Evolutionary conservation across 208 protist genomes (phyloP), one percentile per base, ranked within the genome.

Genomic region (Phytomonas francai): DNA sequence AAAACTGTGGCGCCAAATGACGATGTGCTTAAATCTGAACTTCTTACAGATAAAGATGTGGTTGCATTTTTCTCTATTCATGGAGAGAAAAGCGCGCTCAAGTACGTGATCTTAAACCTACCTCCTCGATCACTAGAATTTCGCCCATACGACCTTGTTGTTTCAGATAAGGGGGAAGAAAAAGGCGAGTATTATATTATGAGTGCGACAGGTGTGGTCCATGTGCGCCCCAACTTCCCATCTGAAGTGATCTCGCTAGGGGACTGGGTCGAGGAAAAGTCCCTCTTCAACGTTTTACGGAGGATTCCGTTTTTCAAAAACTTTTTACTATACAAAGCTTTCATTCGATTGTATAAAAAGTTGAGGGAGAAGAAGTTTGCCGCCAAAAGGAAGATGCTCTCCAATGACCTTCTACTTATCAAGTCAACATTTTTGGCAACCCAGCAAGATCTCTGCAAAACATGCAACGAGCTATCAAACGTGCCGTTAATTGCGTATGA

Each of bases 161-260:
- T 92, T 33, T 67, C 81, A 7, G 74, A 73, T 49, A 79, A 85
- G 70, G 90, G 77, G 25, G 60, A 79, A 12, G 78, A 92, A 64
- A 79, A 97, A 25, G 72, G 77, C 0, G 93, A 98, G 70, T 91
- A 98, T 68, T 98, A 97, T 68, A 92, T 97, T 62, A 92, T 98
- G 78, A 97, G 91, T 49, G 85, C 90, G 8, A 95, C 87, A 2
- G 95, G 96, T 31, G 89, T 97, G 27, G 96, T 98, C 12, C 95
- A 98, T 72, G 81, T 98, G 28, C 64, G 77, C 16, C 94, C 93
- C 27, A 85, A 88, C 8, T 63, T 85, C 56, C 92, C 94, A 9
- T 95, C 94, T 6, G 91, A 98, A 61, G 91, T 97, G n/a, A 84
- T 97, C 32, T 91, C 86, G 16, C 80, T 98, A 19, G 83, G 93